Percentiles rank a stretch among this genome's conserved stretches.
Evolutionary conservation across 768 basidiomycete species (phyloP).

Genomic region (Russula lepida): DNA sequence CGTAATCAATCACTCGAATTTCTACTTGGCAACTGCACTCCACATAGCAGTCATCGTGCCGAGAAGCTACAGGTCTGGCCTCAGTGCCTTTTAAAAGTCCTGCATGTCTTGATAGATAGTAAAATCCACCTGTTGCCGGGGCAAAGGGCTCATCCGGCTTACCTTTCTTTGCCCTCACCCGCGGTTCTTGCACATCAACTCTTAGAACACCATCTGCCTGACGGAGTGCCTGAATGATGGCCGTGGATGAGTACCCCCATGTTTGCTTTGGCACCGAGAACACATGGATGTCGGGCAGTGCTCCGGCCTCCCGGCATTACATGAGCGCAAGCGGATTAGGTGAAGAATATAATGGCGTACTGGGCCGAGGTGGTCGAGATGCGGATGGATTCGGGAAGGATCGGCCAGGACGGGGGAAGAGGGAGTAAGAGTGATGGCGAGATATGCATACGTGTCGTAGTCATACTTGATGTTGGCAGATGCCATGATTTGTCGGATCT

Average conservation of each 20-base stretch:
- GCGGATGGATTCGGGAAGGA: conserved; percentile 13
- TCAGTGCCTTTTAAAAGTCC: conserved; percentile 3
- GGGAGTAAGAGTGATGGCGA: conserved; percentile 11
- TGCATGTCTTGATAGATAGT: conserved; percentile 1
- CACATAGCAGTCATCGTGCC: background rate
- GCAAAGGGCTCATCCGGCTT: background rate
- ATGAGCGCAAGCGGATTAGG: conserved; percentile 6
- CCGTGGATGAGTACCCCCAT: conserved; percentile 6
- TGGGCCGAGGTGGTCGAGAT: conserved; percentile 13
- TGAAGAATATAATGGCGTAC: conserved; percentile 5
- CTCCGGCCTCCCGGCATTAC: conserved; percentile 11
- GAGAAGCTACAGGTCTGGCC: background rate
- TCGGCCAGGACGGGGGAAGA: conserved; percentile 9
- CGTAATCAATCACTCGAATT: background rate
- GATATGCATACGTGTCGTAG: conserved; percentile 18
- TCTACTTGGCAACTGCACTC: too few relatives aligned
- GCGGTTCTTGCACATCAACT: conserved; percentile 19
- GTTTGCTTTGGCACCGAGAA: conserved; percentile 12
- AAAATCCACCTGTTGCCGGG: background rate
- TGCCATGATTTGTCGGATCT: conserved; percentile 4
- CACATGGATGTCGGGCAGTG: conserved; percentile 16
- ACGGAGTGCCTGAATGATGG: conserved; percentile 10
- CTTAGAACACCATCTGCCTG: conserved; percentile 16
- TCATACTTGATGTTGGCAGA: background rate
- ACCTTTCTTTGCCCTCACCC: conserved; percentile 16